Percentiles rank a stretch among this genome's conserved stretches.
Evolutionary conservation across 306 rosid species (phyloP).

Genomic region (Quercus variabilis): DNA sequence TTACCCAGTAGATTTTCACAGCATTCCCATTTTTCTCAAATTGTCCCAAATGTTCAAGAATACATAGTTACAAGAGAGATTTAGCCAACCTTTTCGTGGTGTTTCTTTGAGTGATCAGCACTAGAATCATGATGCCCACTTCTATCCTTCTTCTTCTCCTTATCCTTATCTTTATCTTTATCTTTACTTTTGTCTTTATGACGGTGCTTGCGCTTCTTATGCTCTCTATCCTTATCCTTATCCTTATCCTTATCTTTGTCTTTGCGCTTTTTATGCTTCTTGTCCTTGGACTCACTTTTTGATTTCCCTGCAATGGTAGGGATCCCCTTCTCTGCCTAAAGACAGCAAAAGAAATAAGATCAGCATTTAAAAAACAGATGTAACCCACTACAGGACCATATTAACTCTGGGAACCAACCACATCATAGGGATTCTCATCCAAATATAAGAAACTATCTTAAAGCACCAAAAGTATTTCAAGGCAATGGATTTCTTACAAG

Average conservation of each 20-base stretch:
- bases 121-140: constrained; percentile 74
- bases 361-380: not conserved
- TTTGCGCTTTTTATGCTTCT: constrained; percentile 84
- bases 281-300: constrained; percentile 81
- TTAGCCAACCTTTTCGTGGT: constrained; percentile 80
- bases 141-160: constrained; percentile 92
- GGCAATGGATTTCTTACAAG: constrained; percentile 51
- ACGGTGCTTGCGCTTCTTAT: constrained; percentile 84
- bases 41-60: not conserved
- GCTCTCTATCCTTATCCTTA: constrained; percentile 90
- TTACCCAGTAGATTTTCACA: not conserved
- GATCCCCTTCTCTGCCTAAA: constrained; percentile 85
- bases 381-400: not conserved
- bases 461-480: constrained; percentile 4
- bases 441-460: constrained; percentile 7
- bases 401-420: constrained; percentile 3
- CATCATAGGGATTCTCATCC: constrained; percentile 2
- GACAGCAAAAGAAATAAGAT: not conserved
- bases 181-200: constrained; percentile 86
- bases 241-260: constrained; percentile 80
- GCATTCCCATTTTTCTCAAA: constrained; percentile 1
- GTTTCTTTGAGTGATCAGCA: constrained; percentile 89
- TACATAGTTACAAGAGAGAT: constrained; percentile 21
- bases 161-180: constrained; percentile 90
- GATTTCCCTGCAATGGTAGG: constrained; percentile 78